Evolutionary conservation across 495 filamentous ascomycete genomes (phyloP), one percentile per base, ranked within the genome.

Genomic region (Lasiosphaeria ovina): DNA sequence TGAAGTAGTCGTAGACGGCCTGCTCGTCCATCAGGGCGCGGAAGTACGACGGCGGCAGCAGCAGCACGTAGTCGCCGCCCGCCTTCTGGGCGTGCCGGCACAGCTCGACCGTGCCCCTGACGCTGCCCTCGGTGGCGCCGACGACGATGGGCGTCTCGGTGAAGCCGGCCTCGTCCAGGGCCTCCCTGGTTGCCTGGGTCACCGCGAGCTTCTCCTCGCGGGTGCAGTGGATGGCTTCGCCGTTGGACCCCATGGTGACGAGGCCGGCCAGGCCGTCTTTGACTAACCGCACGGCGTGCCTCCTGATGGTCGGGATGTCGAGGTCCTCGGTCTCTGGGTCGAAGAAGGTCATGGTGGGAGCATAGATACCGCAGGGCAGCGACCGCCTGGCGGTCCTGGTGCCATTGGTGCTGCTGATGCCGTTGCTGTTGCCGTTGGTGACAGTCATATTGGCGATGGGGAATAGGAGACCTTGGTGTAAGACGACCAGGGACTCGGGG

Each of bases 341-440:
- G 78, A 96, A 95, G 76, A 96, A 94, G 62, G 91, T 94, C 85
- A 93, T 91, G 35, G 89, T 93, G 17, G 92, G 92, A 61, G 89
- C 88, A 74, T 94, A 95, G 71, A 93, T 92, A 68, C 92, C 92
- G 64, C 87, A 87, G 12, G 88, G 89, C 53, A 95, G 86, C 62
- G 89, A 83, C 49, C 86, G 84, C 56, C 74, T 76, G 40, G 77
- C 48, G 63, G 74, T 67, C 64, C 68, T 67, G 67, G 75, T 73
- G 59, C 74, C 69, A 61, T 76, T 76, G 57, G 58, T 61, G 24
- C 24, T 24, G 24, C 24, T 24, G 24, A 24, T 24, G 24, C 74
- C 69, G 62, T 76, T 76, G 57, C 56, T 61, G 40, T 54, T 61
- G 51, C 68, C 66, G 57, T 74, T 77, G 51, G 74, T 53, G 65